A percentile compares a stretch with the other conserved stretches of the same genome.
Evolutionary conservation across 371 early-diverging fungal species (phyloP).

Genomic region (Basidiobolus meristosporus): DNA sequence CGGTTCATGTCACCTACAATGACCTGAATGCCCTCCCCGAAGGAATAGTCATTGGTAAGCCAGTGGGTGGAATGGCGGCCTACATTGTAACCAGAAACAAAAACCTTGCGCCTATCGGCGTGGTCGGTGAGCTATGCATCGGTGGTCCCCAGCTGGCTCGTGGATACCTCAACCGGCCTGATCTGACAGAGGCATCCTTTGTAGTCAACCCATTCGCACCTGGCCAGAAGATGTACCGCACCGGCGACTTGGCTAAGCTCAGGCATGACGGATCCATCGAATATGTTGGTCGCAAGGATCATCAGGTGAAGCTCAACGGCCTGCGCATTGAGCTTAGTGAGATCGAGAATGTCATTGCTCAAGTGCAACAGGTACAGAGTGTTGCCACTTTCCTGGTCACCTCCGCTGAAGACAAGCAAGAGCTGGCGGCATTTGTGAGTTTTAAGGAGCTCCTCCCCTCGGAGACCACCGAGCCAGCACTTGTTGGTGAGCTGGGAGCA

Average conservation of each 20-base stretch:
- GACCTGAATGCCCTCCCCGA: not conserved
- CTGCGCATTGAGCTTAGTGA: not conserved
- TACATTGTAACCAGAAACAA: not conserved
- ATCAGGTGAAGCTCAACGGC: too few relatives aligned
- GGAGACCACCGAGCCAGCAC: too few relatives aligned
- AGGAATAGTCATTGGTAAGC: not conserved
- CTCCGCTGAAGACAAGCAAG: too few relatives aligned
- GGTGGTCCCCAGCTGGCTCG: too few relatives aligned
- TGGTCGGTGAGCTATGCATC: not conserved
- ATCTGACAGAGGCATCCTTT: not conserved
- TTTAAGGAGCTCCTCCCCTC: too few relatives aligned
- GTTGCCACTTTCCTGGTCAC: too few relatives aligned
- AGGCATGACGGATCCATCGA: not conserved
- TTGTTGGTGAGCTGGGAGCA: too few relatives aligned
- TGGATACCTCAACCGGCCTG: too few relatives aligned
- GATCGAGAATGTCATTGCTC: not conserved
- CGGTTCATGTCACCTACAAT: not conserved
- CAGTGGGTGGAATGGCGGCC: not conserved
- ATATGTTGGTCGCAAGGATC: not conserved
- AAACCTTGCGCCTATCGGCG: not conserved
- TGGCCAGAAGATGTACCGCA: not conserved
- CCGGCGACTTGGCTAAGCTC: not conserved
- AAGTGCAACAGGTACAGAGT: too few relatives aligned
- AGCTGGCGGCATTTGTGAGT: too few relatives aligned
- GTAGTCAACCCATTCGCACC: not conserved